A percentile compares a stretch with the other conserved stretches of the same genome.
Evolutionary conservation across 2,329 filamentous ascomycete species (phyloP).

Genomic region (Phyllosticta citriasiana): DNA sequence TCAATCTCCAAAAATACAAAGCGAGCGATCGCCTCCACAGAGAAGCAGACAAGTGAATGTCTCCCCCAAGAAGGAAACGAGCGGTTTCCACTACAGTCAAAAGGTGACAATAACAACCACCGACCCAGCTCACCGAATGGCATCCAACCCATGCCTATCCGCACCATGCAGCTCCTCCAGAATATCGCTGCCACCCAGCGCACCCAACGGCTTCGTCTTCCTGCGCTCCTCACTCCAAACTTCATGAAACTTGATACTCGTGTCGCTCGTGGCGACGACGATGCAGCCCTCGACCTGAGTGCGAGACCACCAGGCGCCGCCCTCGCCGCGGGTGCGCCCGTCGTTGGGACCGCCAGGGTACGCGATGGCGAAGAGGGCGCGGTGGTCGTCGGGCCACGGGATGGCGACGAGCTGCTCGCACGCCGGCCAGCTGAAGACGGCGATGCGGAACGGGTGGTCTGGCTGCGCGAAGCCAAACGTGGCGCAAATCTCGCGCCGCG

Average conservation of each 20-base stretch:
- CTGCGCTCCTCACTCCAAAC: constrained; percentile 65
- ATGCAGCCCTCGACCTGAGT: constrained; percentile 68
- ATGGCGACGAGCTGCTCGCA: constrained; percentile 79
- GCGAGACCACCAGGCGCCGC: constrained; percentile 45
- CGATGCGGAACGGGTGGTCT: constrained; percentile 79
- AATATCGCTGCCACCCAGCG: constrained; percentile 75
- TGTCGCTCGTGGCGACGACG: constrained; percentile 83
- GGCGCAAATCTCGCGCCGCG: constrained; percentile 75
- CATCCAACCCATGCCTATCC: constrained; percentile 49
- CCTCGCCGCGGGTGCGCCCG: constrained; percentile 36
- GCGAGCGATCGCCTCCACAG: neutral
- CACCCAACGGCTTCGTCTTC: constrained; percentile 34
- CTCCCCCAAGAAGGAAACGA: neutral
- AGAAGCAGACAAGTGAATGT: neutral
- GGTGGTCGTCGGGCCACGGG: constrained; percentile 68
- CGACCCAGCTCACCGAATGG: neutral
- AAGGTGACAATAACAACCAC: neutral
- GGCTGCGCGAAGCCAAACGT: constrained; percentile 92
- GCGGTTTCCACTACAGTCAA: neutral
- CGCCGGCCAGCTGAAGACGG: constrained; percentile 88
- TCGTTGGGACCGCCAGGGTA: constrained; percentile 57
- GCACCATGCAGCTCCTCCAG: constrained; percentile 74
- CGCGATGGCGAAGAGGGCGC: constrained; percentile 77
- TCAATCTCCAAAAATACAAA: neutral
- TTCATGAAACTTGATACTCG: constrained; percentile 91